These are phyloP conservation scores for Malassezia sp. DNA, from an alignment of 1,284 basidiomycete species.

Conservation along the genomic window DNA sequence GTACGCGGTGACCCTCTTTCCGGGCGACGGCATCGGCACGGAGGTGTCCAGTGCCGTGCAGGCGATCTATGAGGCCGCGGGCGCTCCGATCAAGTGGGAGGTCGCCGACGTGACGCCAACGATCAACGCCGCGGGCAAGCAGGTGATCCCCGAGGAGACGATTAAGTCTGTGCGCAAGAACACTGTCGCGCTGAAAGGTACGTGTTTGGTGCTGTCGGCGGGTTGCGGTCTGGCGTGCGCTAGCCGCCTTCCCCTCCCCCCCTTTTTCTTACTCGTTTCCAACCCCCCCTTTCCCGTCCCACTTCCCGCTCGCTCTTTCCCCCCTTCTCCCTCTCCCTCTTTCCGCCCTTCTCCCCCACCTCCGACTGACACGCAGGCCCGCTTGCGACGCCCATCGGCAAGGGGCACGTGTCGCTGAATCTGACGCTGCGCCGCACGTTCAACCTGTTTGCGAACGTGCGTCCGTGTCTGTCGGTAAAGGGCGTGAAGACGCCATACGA, in stretches of 20 bases:
- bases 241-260: not conserved
- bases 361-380: slow-evolving; percentile 15
- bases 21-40: slow-evolving; percentile 88
- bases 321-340: slow-evolving; percentile 1
- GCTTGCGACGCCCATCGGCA: slow-evolving; percentile 63
- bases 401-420: slow-evolving; percentile 97
- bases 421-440: slow-evolving; percentile 92
- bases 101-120: slow-evolving; percentile 86
- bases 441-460: slow-evolving; percentile 95
- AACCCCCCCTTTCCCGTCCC: too few relatives aligned
- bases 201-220: slow-evolving; percentile 33
- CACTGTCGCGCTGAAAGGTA: slow-evolving; percentile 93
- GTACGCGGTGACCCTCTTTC: slow-evolving; percentile 83
- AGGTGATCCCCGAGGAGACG: slow-evolving; percentile 83
- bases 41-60: slow-evolving; percentile 96
- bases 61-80: slow-evolving; percentile 77
- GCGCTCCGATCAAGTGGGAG: slow-evolving; percentile 61
- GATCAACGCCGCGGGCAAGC: slow-evolving; percentile 75
- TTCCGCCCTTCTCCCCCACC: too few relatives aligned
- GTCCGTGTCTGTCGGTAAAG: slow-evolving; percentile 87
- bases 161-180: slow-evolving; percentile 90
- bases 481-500: slow-evolving; percentile 98
- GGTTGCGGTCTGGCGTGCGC: too few relatives aligned
- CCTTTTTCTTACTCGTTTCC: not conserved
- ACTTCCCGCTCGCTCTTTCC: not conserved